Conservation (phyloP, 768 basidiomycete species). For the Xerocomellus chrysenteron region DNA sequence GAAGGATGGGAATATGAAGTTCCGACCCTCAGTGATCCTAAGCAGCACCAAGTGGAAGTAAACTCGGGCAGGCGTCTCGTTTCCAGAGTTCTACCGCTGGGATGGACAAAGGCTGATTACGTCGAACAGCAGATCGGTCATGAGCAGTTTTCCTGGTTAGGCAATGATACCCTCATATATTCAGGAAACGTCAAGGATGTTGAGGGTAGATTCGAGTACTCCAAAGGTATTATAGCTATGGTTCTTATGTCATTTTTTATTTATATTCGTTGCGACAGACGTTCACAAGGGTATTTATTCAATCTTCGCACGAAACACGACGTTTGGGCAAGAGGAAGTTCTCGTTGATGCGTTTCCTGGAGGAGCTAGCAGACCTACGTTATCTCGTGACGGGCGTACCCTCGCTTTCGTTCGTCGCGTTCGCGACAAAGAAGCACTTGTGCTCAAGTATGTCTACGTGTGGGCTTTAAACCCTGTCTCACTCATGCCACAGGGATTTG, state of each 20-base stretch:
- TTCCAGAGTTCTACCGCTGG: conserved; percentile 54
- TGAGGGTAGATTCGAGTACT: conserved; percentile 50
- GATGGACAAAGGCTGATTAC: conserved; percentile 61
- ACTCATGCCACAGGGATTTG: conserved; percentile 50
- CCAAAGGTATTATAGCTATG: conserved; percentile 50
- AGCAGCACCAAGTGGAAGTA: conserved; percentile 28
- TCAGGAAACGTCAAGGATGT: conserved; percentile 61
- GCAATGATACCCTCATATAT: conserved; percentile 58
- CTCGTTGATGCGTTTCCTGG: conserved; percentile 61
- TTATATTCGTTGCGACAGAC: conserved; percentile 38
- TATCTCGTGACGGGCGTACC: conserved; percentile 66
- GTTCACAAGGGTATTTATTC: conserved; percentile 70
- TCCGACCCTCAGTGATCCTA: conserved; percentile 29
- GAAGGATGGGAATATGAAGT: conserved; percentile 71
- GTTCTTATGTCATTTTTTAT: not conserved
- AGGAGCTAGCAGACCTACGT: conserved; percentile 70
- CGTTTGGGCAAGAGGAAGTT: conserved; percentile 48
- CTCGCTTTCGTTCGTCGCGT: conserved; percentile 75
- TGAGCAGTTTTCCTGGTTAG: conserved; percentile 66
- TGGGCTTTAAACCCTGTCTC: not conserved
- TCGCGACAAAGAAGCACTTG: conserved; percentile 69
- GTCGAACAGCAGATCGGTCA: conserved; percentile 71
- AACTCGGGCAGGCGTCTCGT: conserved; percentile 54
- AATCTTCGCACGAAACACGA: conserved; percentile 66
- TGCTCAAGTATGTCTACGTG: conserved; percentile 55